phyloP scores from a whole-genome alignment of 73 alveolate genomes.

The Stentor roeselii region DNA sequence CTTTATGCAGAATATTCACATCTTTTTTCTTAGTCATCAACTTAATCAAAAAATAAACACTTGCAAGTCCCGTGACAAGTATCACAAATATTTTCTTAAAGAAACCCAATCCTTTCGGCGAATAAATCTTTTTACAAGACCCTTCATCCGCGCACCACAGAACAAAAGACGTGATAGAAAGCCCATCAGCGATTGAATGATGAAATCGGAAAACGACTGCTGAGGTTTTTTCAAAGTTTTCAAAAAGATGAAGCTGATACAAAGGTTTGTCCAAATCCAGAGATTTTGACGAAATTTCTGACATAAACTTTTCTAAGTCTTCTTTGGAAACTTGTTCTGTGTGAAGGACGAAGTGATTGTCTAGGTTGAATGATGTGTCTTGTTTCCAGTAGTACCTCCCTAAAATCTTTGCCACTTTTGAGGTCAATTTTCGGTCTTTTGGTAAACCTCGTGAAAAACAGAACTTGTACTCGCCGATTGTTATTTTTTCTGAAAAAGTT shows the following conservation, averaged over 20 bases:
- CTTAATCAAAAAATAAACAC: neutral
- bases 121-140: neutral
- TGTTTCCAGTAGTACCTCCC: neutral
- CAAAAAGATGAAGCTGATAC: neutral
- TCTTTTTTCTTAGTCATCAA: neutral
- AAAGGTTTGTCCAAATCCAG: neutral
- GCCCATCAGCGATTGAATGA: conserved; percentile 20
- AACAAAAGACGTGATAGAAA: neutral
- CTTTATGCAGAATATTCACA: neutral
- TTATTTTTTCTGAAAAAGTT: too few species aligned
- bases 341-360: neutral
- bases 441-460: too few species aligned
- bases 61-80: neutral
- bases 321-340: neutral
- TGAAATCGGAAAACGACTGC: conserved; percentile 3
- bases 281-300: too few species aligned
- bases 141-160: conserved; percentile 10
- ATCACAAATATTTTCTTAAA: neutral
- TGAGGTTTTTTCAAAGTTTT: neutral
- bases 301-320: neutral
- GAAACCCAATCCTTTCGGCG: neutral
- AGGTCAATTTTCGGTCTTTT: too few species aligned
- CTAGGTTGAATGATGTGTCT: neutral
- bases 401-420: too few species aligned
- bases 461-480: too few species aligned